Conservation (phyloP, 352 stramenopile species). For the Blastocystis sp. region DNA sequence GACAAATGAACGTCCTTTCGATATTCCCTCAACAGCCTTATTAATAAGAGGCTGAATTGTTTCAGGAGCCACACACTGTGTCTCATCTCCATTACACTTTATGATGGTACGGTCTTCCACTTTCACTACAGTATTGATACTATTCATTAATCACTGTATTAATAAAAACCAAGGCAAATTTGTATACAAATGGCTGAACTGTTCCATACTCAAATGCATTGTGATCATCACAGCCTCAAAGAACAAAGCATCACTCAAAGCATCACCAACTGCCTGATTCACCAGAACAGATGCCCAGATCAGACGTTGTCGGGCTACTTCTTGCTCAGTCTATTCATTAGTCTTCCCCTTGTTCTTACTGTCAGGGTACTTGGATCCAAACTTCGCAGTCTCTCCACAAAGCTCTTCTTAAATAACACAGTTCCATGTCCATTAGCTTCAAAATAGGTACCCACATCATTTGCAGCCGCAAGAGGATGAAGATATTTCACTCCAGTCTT, state of each 20-base stretch:
- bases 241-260: slow-evolving; percentile 91
- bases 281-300: slow-evolving; percentile 83
- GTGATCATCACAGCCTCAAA: slow-evolving; percentile 88
- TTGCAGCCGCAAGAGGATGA: slow-evolving; percentile 87
- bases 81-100: slow-evolving; percentile 78
- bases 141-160: background rate
- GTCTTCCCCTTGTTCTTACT: background rate
- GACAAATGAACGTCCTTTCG: slow-evolving; percentile 79
- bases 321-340: slow-evolving; percentile 29
- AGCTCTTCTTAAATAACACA: slow-evolving; percentile 87
- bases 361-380: slow-evolving; percentile 16
- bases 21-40: slow-evolving; percentile 66
- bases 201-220: slow-evolving; percentile 80
- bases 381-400: slow-evolving; percentile 39
- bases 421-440: slow-evolving; percentile 98
- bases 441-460: slow-evolving; percentile 98
- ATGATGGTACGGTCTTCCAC: slow-evolving; percentile 77
- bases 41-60: slow-evolving; percentile 72
- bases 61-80: slow-evolving; percentile 70
- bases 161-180: slow-evolving; percentile 80
- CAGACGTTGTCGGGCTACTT: slow-evolving; percentile 77
- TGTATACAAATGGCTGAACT: slow-evolving; percentile 89
- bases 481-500: slow-evolving; percentile 98
- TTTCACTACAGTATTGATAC: slow-evolving; percentile 76
- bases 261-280: slow-evolving; percentile 95